phyloP scores from a whole-genome alignment of 805 yeast species.

The Candida arabinofermentans region DNA sequence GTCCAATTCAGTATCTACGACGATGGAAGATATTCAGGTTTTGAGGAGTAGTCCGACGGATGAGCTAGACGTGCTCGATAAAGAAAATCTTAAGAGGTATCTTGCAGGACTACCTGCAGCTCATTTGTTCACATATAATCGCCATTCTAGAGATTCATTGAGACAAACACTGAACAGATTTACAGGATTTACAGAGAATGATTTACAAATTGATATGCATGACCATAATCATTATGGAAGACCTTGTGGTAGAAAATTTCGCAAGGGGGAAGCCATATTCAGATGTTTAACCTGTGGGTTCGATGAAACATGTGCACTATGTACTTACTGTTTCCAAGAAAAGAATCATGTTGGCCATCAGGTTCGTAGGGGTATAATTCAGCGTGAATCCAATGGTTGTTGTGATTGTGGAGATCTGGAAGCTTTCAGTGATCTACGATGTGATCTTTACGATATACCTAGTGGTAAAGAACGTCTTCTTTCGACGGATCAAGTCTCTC shows the following conservation, averaged over 20 bases:
- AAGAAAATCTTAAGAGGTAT: constrained; percentile 25
- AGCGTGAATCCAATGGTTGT: constrained; percentile 68
- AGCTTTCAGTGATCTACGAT: constrained; percentile 62
- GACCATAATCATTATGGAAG: constrained; percentile 49
- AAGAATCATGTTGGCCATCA: constrained; percentile 71
- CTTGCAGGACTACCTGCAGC: constrained; percentile 37
- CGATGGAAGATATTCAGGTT: neutral
- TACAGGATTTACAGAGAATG: constrained; percentile 9
- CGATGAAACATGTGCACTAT: constrained; percentile 82
- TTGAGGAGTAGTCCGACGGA: neutral
- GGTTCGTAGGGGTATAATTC: constrained; percentile 58
- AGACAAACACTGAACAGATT: constrained; percentile 34
- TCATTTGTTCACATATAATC: constrained; percentile 30
- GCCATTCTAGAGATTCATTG: constrained; percentile 29
- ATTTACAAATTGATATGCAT: constrained; percentile 20
- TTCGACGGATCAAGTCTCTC: neutral
- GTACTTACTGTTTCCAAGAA: constrained; percentile 69
- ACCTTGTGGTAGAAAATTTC: constrained; percentile 71
- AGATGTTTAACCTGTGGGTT: constrained; percentile 71
- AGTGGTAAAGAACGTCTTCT: constrained; percentile 1
- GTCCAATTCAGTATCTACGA: no score
- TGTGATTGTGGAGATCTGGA: constrained; percentile 91
- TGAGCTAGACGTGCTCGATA: neutral
- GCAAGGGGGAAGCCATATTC: constrained; percentile 78
- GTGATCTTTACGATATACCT: constrained; percentile 35